Evolutionary conservation across 2,329 filamentous ascomycete genomes (phyloP).

Genomic region (Epicoccum sorghinum): DNA sequence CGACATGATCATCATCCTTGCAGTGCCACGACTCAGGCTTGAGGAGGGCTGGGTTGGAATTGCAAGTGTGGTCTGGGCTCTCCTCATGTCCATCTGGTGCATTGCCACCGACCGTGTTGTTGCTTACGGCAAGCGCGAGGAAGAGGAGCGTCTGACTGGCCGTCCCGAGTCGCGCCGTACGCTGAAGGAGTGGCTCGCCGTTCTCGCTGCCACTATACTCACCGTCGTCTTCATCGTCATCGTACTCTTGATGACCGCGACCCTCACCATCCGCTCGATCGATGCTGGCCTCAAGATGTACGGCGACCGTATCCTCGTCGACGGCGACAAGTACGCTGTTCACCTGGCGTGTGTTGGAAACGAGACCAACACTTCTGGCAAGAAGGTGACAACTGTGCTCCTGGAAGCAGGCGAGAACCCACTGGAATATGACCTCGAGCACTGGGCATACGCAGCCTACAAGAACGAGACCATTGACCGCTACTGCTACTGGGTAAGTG

Average conservation of each 20-base stretch:
- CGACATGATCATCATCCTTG: constrained; percentile 78
- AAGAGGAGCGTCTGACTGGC: constrained; percentile 90
- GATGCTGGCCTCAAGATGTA: constrained; percentile 77
- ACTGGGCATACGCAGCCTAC: constrained; percentile 77
- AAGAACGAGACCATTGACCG: constrained; percentile 81
- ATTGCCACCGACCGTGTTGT: constrained; percentile 81
- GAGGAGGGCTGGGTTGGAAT: constrained; percentile 95
- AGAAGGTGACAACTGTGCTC: constrained; percentile 76
- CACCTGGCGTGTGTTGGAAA: constrained; percentile 88
- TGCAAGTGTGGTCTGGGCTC: constrained; percentile 80
- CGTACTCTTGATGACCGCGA: constrained; percentile 76
- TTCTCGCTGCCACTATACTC: constrained; percentile 75
- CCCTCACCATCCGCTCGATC: constrained; percentile 77
- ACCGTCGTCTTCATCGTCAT: constrained; percentile 72
- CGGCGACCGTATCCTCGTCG: constrained; percentile 79
- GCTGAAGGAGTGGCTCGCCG: constrained; percentile 81
- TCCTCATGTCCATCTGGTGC: constrained; percentile 79
- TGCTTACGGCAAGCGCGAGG: constrained; percentile 88
- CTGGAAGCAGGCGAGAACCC: constrained; percentile 83
- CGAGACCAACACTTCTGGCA: constrained; percentile 59
- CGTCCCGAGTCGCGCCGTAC: constrained; percentile 84
- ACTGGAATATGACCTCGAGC: constrained; percentile 78
- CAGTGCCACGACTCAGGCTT: constrained; percentile 73
- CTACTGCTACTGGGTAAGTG: constrained; percentile 79
- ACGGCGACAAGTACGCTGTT: constrained; percentile 82